Evolutionary conservation across 1,139 yeast genomes (phyloP).

Genomic region (Kazachstania sp.): DNA sequence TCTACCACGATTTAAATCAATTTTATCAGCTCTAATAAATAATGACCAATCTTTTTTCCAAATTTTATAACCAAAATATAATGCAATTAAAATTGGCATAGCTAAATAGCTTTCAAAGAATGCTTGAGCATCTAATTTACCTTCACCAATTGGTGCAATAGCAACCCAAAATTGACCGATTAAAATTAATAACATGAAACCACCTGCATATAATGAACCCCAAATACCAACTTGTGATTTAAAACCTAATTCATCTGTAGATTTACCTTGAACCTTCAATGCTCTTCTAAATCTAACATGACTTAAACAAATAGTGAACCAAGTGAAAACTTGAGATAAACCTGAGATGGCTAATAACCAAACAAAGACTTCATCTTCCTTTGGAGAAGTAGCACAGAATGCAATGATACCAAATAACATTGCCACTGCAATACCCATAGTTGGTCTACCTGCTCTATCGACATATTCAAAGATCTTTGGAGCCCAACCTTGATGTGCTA

Average conservation of each 20-base stretch:
- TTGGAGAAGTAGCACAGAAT: constrained; percentile 51
- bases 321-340: constrained; percentile 56
- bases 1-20: constrained; percentile 68
- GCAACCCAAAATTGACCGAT: constrained; percentile 54
- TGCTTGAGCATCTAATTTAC: constrained; percentile 41
- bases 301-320: constrained; percentile 57
- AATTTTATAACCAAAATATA: constrained; percentile 49
- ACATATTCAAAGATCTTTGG: constrained; percentile 58
- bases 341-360: constrained; percentile 68
- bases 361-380: constrained; percentile 49
- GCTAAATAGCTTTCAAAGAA: constrained; percentile 62
- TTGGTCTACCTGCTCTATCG: constrained; percentile 62
- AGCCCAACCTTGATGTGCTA: constrained; percentile 57
- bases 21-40: constrained; percentile 43
- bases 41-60: constrained; percentile 51
- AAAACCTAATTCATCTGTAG: constrained; percentile 47
- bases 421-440: constrained; percentile 47
- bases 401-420: constrained; percentile 48
- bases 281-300: constrained; percentile 62
- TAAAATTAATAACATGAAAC: constrained; percentile 42
- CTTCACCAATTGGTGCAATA: constrained; percentile 51
- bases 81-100: constrained; percentile 50
- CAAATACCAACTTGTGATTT: constrained; percentile 46
- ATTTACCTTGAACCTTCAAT: constrained; percentile 49
- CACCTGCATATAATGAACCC: constrained; percentile 47